These are phyloP conservation scores for Selenicereus undatus DNA, from an alignment of 148 eudicot genomes.

Conservation along the genomic window DNA sequence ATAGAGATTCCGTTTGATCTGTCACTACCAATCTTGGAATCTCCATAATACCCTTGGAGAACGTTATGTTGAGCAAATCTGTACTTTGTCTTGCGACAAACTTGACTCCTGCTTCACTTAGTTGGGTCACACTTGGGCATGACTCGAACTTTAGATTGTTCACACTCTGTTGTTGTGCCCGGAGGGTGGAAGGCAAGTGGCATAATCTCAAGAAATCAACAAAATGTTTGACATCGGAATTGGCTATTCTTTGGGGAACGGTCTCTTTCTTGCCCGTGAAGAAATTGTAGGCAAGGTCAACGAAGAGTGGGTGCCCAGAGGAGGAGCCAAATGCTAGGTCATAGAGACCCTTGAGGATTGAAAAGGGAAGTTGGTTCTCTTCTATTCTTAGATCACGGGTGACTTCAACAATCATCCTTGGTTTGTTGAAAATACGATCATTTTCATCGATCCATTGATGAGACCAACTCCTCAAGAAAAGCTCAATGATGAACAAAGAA, in stretches of 20 bases:
- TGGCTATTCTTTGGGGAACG: neutral
- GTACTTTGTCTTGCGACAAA: constrained; percentile 8
- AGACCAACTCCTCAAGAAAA: constrained; percentile 20
- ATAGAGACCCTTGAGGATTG: constrained; percentile 25
- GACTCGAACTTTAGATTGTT: neutral
- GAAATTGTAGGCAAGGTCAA: neutral
- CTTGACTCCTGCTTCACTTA: constrained; percentile 33
- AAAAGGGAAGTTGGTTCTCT: constrained; percentile 41
- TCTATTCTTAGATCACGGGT: constrained; percentile 26
- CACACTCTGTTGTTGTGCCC: neutral
- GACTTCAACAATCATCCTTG: constrained; percentile 4
- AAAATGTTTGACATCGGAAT: neutral
- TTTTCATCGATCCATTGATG: too few relatives aligned
- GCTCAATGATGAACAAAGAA: constrained; percentile 36
- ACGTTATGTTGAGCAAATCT: constrained; percentile 22
- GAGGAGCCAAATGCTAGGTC: constrained; percentile 4
- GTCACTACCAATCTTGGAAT: constrained; percentile 25
- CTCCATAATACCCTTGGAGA: constrained; percentile 25
- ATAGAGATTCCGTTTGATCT: constrained; percentile 18
- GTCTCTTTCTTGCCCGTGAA: neutral
- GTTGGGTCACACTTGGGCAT: constrained; percentile 22
- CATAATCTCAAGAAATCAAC: neutral
- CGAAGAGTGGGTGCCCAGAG: neutral
- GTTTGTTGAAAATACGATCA: neutral
- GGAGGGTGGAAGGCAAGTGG: neutral